phyloP scores from a whole-genome alignment of 2,329 filamentous ascomycete genomes.

The Zarea fungicola region DNA sequence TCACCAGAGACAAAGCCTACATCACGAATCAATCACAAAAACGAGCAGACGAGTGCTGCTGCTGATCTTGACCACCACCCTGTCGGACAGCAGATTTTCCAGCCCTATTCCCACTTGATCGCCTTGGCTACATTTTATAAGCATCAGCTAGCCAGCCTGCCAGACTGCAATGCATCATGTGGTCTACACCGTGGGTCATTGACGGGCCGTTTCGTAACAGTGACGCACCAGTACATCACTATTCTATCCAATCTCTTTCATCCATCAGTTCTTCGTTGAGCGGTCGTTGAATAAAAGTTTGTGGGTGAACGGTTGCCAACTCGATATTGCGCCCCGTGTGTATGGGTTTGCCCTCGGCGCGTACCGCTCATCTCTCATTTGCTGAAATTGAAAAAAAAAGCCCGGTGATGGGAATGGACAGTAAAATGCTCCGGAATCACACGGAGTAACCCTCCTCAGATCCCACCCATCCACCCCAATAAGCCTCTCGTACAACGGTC shows the following conservation, averaged over 20 bases:
- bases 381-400: too few species aligned
- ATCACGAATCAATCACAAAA: neutral
- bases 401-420: too few species aligned
- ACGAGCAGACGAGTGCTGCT: neutral
- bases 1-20: conserved; percentile 1
- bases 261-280: neutral
- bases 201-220: neutral
- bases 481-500: too few species aligned
- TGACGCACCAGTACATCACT: neutral
- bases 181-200: too few species aligned
- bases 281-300: neutral
- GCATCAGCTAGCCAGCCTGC: neutral
- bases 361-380: conserved; percentile 7
- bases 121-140: neutral
- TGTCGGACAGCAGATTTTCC: neutral
- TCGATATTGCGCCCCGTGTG: neutral
- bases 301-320: neutral
- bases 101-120: neutral
- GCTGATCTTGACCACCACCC: neutral
- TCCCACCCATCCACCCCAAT: too few species aligned
- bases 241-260: neutral
- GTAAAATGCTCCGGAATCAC: too few species aligned
- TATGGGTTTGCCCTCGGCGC: neutral
- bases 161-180: neutral
- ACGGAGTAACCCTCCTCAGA: too few species aligned